A percentile compares a stretch with the other conserved stretches of the same genome.
Conservation (phyloP, 1,284 basidiomycete species). For the Volvariella surrecta region DNA sequence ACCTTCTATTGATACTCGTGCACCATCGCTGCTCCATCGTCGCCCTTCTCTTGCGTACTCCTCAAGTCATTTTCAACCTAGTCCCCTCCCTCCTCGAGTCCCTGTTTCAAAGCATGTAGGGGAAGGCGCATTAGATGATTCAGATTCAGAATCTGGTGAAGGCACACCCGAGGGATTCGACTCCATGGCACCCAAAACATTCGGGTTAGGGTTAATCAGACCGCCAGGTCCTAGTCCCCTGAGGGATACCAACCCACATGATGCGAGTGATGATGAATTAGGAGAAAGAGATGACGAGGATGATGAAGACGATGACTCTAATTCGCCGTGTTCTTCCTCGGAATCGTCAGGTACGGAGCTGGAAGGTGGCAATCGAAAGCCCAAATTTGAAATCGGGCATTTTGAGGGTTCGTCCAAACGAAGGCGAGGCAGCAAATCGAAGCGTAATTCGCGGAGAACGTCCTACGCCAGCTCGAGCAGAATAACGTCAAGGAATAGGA, state of each 20-base stretch:
- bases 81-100: slow-evolving; percentile 25
- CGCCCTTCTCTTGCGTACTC: slow-evolving; percentile 25
- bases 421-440: slow-evolving; percentile 15
- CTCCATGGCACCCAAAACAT: slow-evolving; percentile 25
- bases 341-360: slow-evolving; percentile 39
- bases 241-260: slow-evolving; percentile 35
- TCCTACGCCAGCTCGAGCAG: too few relatives aligned
- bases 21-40: slow-evolving; percentile 15
- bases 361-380: slow-evolving; percentile 18
- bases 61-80: slow-evolving; percentile 23
- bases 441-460: slow-evolving; percentile 7
- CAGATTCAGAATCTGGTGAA: slow-evolving; percentile 46
- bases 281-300: slow-evolving; percentile 25
- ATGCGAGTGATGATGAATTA: slow-evolving; percentile 41
- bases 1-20: slow-evolving; percentile 25
- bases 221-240: slow-evolving; percentile 59
- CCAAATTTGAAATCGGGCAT: too few relatives aligned
- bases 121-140: slow-evolving; percentile 70
- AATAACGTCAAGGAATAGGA: slow-evolving; percentile 38
- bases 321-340: slow-evolving; percentile 27
- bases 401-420: too few relatives aligned
- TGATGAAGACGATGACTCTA: slow-evolving; percentile 24
- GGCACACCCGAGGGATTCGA: slow-evolving; percentile 20
- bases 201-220: slow-evolving; percentile 23
- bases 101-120: slow-evolving; percentile 51